Evolutionary conservation across 148 eudicot species (phyloP).

Genomic region (Cornus kousa): DNA sequence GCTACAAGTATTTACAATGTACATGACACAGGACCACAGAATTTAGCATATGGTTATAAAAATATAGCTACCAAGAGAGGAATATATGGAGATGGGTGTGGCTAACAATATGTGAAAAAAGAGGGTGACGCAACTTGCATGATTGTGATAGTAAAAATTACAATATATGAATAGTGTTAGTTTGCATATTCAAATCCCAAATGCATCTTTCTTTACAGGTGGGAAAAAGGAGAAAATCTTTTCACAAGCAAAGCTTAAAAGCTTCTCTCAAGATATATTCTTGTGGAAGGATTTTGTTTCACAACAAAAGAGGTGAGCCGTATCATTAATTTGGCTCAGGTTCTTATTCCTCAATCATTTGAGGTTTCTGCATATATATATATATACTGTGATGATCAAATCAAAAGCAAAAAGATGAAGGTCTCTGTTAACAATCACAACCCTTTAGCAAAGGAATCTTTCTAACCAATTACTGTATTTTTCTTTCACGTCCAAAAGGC

Average conservation of each 20-base stretch:
- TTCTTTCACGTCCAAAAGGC: slow-evolving; percentile 11
- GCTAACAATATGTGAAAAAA: slow-evolving; percentile 8
- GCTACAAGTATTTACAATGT: neutral
- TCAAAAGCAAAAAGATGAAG: neutral
- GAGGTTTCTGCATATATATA: neutral
- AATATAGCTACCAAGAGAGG: neutral
- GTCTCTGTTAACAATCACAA: neutral
- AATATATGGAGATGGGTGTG: slow-evolving; percentile 16
- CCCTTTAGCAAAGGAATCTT: slow-evolving; percentile 12
- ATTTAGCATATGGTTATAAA: neutral
- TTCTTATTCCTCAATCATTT: slow-evolving; percentile 47
- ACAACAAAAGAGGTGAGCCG: slow-evolving; percentile 29
- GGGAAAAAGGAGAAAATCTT: slow-evolving; percentile 36
- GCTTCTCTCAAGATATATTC: slow-evolving; percentile 22
- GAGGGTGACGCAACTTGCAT: slow-evolving; percentile 3
- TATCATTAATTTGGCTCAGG: slow-evolving; percentile 17
- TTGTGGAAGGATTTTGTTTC: slow-evolving; percentile 33
- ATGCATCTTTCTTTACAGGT: slow-evolving; percentile 21
- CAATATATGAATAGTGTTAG: neutral
- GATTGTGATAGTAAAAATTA: neutral
- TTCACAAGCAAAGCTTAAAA: slow-evolving; percentile 8
- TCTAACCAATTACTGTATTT: neutral
- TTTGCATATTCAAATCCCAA: slow-evolving; percentile 27
- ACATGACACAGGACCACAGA: slow-evolving; percentile 7
- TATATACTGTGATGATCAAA: neutral